Conservation (phyloP, 2,329 filamentous ascomycete species). For the Diaporthe velutina region DNA sequence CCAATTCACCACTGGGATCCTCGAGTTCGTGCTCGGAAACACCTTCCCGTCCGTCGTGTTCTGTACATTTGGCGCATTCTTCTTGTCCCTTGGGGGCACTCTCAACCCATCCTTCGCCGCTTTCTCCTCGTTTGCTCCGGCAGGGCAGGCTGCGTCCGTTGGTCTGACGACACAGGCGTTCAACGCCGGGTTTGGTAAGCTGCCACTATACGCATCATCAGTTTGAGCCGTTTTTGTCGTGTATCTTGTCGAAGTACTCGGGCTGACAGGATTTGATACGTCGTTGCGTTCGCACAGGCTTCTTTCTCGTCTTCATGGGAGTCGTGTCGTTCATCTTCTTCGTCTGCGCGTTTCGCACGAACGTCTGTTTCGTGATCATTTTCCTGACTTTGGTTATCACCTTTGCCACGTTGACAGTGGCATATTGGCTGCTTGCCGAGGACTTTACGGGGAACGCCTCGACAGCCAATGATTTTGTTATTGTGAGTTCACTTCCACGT, state of each 20-base stretch:
- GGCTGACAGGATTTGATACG: background rate
- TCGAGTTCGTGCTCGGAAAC: conserved; percentile 64
- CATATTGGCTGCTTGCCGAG: conserved; percentile 64
- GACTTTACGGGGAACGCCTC: conserved; percentile 46
- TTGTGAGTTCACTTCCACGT: conserved; percentile 22
- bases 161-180: conserved; percentile 53
- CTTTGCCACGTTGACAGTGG: conserved; percentile 66
- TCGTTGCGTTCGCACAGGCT: conserved; percentile 47
- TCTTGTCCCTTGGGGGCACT: conserved; percentile 61
- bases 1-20: conserved; percentile 57
- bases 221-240: background rate
- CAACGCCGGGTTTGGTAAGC: conserved; percentile 57
- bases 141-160: conserved; percentile 44
- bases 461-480: conserved; percentile 43
- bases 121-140: conserved; percentile 50
- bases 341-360: conserved; percentile 73
- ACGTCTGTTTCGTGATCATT: conserved; percentile 72
- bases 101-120: conserved; percentile 61
- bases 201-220: background rate
- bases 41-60: conserved; percentile 68
- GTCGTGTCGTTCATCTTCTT: conserved; percentile 71
- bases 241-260: background rate
- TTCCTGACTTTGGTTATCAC: conserved; percentile 67
- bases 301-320: conserved; percentile 72
- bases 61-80: conserved; percentile 60